Evolutionary conservation across 257 asterid genomes (phyloP), one percentile per base, ranked within the genome.

Genomic region (Handroanthus guayacan): DNA sequence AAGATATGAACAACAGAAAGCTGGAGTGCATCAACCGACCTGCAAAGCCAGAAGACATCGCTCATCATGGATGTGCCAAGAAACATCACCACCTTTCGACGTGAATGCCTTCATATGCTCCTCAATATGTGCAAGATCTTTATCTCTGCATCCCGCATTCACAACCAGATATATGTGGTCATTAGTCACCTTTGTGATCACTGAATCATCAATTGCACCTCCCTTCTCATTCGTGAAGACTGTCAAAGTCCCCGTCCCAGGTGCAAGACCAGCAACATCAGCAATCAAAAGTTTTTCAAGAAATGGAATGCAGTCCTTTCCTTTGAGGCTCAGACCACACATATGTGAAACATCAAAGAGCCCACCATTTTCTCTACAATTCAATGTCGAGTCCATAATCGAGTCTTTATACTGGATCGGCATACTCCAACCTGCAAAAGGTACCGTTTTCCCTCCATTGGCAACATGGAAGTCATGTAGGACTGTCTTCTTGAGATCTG

Each of bases 371-470:
- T 87, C 97, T 81, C 97, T 80, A 72, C 97, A 91, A 78, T 91
- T 91, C 63, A 87, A 72, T 5, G 97, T 91, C 3, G 97, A 91
- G 36, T 91, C 97, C 91, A 89, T 89, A 39, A 91, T 91, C 11
- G 97, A 86, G 78, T 91, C 97, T 72, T 91, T 91, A 79, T 91
- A 91, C 86, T 91, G 97, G 50, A 91, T 91, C 37, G 97, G 97
- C 97, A 91, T 91, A 60, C 94, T 79, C 97, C 97, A 91, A 47
- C 97, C 97, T 6, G 95, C 95, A 68, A 91, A 91, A 7, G 95
- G 97, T 75, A 91, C 97, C 94, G 89, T 87, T 75, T 91, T 91
- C 5, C 91, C 97, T 9, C 97, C 95, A 78, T 91, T 78, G 18
- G 87, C 89, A 6, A 91, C 90, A 72, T 91, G 97, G 80, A 91